A percentile compares a stretch with the other conserved stretches of the same genome.
Evolutionary conservation across 2,329 filamentous ascomycete genomes (phyloP).

Genomic region (Ploettnerulaceae sp.): DNA sequence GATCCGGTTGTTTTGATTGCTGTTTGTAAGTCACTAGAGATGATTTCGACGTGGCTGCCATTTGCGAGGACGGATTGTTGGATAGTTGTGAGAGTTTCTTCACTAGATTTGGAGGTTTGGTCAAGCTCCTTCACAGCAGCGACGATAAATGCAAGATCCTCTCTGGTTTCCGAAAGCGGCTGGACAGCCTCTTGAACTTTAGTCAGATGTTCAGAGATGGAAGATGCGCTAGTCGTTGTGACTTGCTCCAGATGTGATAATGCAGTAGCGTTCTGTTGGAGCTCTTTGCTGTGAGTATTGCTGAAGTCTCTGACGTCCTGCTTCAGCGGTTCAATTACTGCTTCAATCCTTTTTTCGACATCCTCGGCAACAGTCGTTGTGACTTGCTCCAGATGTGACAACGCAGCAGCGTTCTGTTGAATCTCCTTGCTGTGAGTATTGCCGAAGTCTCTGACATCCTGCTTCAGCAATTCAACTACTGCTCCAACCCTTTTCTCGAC

Average conservation of each 20-base stretch:
- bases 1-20: background rate
- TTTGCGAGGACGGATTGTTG: background rate
- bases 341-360: too few species aligned
- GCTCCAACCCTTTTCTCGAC: slow-evolving; percentile 8
- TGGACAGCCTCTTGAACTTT: background rate
- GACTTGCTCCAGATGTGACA: background rate
- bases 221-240: background rate
- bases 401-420: background rate
- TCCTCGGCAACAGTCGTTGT: too few species aligned
- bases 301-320: background rate
- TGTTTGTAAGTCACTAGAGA: background rate
- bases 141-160: background rate
- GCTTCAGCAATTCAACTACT: background rate
- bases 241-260: background rate
- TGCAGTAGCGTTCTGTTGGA: background rate
- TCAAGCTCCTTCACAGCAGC: background rate
- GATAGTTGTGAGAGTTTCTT: background rate
- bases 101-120: background rate
- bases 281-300: background rate
- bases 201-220: background rate
- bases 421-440: background rate
- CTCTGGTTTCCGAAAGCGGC: slow-evolving; percentile 1
- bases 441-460: background rate
- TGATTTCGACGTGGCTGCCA: background rate
- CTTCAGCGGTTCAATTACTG: background rate